These are phyloP conservation scores for Daedalea quercina DNA, from an alignment of 768 basidiomycete species.

Conservation along the genomic window DNA sequence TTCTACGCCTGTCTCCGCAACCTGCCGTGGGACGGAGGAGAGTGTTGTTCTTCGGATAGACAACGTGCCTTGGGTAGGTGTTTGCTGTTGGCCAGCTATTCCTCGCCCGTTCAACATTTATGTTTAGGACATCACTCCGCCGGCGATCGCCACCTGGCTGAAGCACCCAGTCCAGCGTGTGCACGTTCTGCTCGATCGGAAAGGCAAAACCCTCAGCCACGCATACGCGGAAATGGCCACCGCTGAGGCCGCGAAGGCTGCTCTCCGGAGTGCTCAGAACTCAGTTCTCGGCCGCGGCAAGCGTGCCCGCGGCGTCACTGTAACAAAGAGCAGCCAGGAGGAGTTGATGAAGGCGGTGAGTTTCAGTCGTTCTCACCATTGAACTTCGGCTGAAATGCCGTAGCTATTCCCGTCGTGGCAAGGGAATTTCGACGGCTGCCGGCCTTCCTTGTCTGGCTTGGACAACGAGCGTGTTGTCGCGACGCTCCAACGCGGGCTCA, in stretches of 20 bases:
- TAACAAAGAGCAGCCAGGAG: slow-evolving; percentile 73
- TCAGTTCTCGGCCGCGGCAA: slow-evolving; percentile 70
- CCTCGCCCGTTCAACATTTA: slow-evolving; percentile 4
- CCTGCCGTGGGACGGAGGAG: slow-evolving; percentile 7
- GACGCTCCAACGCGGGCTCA: slow-evolving; percentile 57
- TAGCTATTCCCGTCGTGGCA: slow-evolving; percentile 80
- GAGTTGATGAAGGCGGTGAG: slow-evolving; percentile 77
- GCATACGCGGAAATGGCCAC: slow-evolving; percentile 72
- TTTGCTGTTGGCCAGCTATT: neutral
- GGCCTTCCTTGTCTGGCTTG: slow-evolving; percentile 62
- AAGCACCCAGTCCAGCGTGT: slow-evolving; percentile 64
- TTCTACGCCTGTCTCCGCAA: slow-evolving; percentile 24
- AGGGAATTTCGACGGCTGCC: slow-evolving; percentile 62
- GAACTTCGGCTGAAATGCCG: neutral
- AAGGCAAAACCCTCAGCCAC: slow-evolving; percentile 81
- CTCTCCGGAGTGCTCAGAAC: slow-evolving; percentile 53
- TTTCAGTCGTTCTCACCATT: neutral
- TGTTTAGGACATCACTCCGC: slow-evolving; percentile 75
- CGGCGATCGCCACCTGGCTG: slow-evolving; percentile 61
- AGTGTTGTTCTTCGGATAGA: slow-evolving; percentile 70
- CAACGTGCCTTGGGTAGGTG: slow-evolving; percentile 85
- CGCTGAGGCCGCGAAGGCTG: slow-evolving; percentile 55
- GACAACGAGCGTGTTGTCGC: slow-evolving; percentile 49
- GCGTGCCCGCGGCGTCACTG: slow-evolving; percentile 76
- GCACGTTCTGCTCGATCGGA: slow-evolving; percentile 73